A percentile compares a stretch with the other conserved stretches of the same genome.
Evolutionary conservation across 2,329 filamentous ascomycete species (phyloP).

Genomic region (Ciborinia camelliae): DNA sequence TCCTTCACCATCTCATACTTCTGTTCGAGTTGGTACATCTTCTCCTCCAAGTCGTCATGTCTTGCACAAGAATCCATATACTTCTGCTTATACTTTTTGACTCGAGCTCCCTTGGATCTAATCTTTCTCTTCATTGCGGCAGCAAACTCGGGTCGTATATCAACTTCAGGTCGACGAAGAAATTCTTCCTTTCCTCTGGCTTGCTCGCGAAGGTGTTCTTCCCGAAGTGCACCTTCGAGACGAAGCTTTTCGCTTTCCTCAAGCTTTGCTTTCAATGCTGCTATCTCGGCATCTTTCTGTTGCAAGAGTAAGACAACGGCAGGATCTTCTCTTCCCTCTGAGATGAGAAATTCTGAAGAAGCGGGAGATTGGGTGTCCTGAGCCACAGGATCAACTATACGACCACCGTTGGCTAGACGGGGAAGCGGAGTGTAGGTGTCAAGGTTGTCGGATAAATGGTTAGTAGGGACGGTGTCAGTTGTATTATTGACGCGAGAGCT

Average conservation of each 20-base stretch:
- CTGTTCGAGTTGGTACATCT: neutral
- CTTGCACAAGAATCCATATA: neutral
- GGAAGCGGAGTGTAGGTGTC: neutral
- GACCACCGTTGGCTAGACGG: neutral
- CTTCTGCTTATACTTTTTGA: neutral
- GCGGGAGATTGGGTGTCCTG: neutral
- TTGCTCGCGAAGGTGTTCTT: neutral
- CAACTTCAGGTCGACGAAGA: neutral
- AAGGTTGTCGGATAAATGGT: too few relatives aligned
- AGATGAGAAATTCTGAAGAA: fast-evolving
- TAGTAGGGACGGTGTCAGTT: neutral
- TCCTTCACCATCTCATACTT: too few relatives aligned
- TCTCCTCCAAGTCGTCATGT: neutral
- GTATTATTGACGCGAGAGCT: neutral
- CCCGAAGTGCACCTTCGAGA: neutral
- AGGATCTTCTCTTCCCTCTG: neutral
- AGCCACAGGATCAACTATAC: neutral
- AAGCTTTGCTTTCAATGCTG: neutral
- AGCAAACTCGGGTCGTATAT: neutral
- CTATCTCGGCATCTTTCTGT: neutral
- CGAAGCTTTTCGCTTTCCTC: neutral
- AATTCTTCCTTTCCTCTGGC: neutral
- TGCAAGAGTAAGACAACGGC: neutral
- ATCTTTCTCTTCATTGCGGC: neutral
- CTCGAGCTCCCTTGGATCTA: neutral